Evolutionary conservation across 495 filamentous ascomycete genomes (phyloP).

Genomic region (Aspergillus mulundensis): DNA sequence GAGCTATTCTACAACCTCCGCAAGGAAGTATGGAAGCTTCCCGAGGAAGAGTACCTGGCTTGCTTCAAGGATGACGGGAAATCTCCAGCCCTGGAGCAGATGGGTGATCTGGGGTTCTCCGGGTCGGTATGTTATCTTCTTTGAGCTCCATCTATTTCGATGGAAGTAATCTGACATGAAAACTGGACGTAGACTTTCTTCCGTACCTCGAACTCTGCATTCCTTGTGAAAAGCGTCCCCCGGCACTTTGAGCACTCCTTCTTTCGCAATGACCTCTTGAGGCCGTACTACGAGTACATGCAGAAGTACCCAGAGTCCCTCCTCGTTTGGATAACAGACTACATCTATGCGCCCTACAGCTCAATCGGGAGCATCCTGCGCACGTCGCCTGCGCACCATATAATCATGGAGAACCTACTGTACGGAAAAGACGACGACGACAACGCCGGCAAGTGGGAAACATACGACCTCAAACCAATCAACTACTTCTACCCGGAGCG

Average conservation of each 20-base stretch:
- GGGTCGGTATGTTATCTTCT: slow-evolving; percentile 42
- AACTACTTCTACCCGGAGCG: slow-evolving; percentile 70
- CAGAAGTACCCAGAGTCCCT: slow-evolving; percentile 49
- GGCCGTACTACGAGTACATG: slow-evolving; percentile 60
- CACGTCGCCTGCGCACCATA: slow-evolving; percentile 58
- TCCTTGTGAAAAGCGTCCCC: slow-evolving; percentile 63
- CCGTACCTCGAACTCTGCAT: slow-evolving; percentile 54
- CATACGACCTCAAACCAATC: slow-evolving; percentile 66
- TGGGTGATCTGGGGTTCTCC: slow-evolving; percentile 58
- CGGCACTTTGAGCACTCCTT: slow-evolving; percentile 64
- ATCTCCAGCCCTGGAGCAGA: slow-evolving; percentile 34
- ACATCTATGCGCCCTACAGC: slow-evolving; percentile 49
- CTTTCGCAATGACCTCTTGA: slow-evolving; percentile 59
- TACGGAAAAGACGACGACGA: slow-evolving; percentile 47
- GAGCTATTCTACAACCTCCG: slow-evolving; percentile 30
- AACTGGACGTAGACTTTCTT: slow-evolving; percentile 56
- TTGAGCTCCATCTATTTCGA: background rate
- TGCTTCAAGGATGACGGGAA: slow-evolving; percentile 43
- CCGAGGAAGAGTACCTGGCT: slow-evolving; percentile 50
- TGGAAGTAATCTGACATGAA: background rate
- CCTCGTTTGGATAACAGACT: slow-evolving; percentile 65
- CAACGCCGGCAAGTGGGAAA: slow-evolving; percentile 53
- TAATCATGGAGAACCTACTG: slow-evolving; percentile 70
- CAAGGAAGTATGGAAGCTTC: slow-evolving; percentile 44
- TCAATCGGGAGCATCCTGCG: slow-evolving; percentile 54